Base-by-base conservation (phyloP, 305 asterid genomes). In the Stenogyne calaminthoides region DNA sequence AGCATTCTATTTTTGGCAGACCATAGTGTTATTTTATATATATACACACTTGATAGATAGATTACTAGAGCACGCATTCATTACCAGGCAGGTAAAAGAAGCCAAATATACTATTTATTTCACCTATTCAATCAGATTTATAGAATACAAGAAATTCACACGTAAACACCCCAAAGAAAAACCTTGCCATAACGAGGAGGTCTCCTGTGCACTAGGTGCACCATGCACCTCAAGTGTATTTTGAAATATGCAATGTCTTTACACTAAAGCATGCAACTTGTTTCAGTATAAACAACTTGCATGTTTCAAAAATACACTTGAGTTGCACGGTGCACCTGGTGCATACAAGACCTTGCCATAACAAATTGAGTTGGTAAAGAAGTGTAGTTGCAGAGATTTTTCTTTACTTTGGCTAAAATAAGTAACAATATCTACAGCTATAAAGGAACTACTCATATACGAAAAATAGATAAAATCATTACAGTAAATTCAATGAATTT, bases 371-470 rank as follows among this genome's bases (percentile, higher is more conserved):
- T 19, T 15, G 25, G 11, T 42, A 15, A 57, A 39, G 19, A n/a
- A 18, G 61, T 16, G 34, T 11, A 9, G 22, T 18, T 14, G 44
- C 59, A 32, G 14, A 36, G 3, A 7, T 12, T 46, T 46, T 40
- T 12, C 44, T 44, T 61, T 57, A 57, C 46, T 4, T 42, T 40
- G 58, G 51, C 37, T 66, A 20, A 47, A 20, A 20, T 9, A 32
- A 15, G 27, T 20, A 18, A 70, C 29, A 36, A 64, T 20, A 20
- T 12, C 22, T 61, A 40, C 56, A 67, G 15, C 72, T 39, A 47
- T 27, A 52, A 76, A 25, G 72, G 6, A 42, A 16, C 51, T 7
- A 40, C 25, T 64, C 65, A 34, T 60, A 74, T 39, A 44, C 40
- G 39, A 64, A 70, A 56, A 37, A 67, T 59, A 34, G 19, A 19